phyloP scores from a whole-genome alignment of 441 rosid species.

The Jatropha podagrica region DNA sequence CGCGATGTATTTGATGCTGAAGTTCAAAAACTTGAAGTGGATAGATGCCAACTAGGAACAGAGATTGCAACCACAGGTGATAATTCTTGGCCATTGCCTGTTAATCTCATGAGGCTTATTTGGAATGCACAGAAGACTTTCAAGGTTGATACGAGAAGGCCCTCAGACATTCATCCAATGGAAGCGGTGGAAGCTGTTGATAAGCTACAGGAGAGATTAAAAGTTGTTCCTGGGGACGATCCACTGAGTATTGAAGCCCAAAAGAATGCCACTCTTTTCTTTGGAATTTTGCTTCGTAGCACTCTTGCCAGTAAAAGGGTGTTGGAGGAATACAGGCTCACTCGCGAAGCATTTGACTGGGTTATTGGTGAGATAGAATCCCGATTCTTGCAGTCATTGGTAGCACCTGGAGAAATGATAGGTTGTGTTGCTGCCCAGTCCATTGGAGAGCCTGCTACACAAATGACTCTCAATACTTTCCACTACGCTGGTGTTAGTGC shows the following conservation, averaged over 20 bases:
- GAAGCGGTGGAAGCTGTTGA: conserved; percentile 98
- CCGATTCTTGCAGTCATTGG: conserved; percentile 84
- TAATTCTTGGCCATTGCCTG: conserved; percentile 89
- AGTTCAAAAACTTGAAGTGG: conserved; percentile 80
- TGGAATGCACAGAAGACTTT: conserved; percentile 97
- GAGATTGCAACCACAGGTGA: conserved; percentile 94
- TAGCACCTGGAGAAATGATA: conserved; percentile 99
- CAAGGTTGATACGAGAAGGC: conserved; percentile 74
- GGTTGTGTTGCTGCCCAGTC: conserved; percentile 99
- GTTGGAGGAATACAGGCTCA: conserved; percentile 94
- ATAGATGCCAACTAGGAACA: conserved; percentile 77
- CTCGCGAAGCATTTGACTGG: conserved; percentile 99
- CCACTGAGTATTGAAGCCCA: conserved; percentile 96
- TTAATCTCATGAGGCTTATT: conserved; percentile 83
- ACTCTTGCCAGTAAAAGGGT: conserved; percentile 98
- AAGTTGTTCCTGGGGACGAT: conserved; percentile 97
- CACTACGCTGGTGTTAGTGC: conserved; percentile 99
- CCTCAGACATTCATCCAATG: conserved; percentile 94
- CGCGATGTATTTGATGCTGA: conserved; percentile 92
- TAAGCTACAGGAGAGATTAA: conserved; percentile 94
- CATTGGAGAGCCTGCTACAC: conserved; percentile 99
- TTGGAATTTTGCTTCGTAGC: conserved; percentile 92
- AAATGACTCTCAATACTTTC: conserved; percentile 98
- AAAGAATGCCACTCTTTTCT: conserved; percentile 97
- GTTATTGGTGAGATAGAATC: conserved; percentile 97